Percentiles rank a stretch among this genome's conserved stretches.
Conservation (phyloP, 2,329 filamentous ascomycete genomes). For the Sporothrix mexicana region DNA sequence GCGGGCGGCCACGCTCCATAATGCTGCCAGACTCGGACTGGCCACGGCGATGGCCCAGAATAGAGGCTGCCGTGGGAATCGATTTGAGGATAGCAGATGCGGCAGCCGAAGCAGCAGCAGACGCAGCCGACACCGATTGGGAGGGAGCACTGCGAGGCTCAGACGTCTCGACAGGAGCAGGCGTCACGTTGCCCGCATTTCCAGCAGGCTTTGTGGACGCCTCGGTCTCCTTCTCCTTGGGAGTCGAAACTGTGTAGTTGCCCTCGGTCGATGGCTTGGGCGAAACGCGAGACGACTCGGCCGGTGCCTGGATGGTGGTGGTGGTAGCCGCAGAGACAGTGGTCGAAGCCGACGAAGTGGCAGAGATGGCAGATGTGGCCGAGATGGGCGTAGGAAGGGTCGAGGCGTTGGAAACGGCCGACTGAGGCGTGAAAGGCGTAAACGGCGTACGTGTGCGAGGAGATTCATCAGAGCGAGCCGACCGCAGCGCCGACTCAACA, state of each 20-base stretch:
- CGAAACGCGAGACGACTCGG: slow-evolving; percentile 6
- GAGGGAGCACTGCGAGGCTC: slow-evolving; percentile 19
- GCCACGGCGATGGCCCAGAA: slow-evolving; percentile 55
- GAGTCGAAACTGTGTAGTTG: slow-evolving; percentile 40
- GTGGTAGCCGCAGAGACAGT: slow-evolving; percentile 45
- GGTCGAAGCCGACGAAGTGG: background rate
- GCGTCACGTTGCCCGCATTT: slow-evolving; percentile 30
- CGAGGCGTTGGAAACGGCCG: slow-evolving; percentile 49
- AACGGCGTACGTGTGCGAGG: slow-evolving; percentile 53
- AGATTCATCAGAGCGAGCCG: slow-evolving; percentile 54
- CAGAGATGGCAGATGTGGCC: slow-evolving; percentile 5
- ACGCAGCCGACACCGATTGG: background rate
- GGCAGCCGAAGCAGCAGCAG: background rate
- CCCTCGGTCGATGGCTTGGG: background rate
- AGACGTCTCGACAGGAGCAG: background rate
- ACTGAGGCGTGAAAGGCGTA: slow-evolving; percentile 55
- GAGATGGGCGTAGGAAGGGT: slow-evolving; percentile 58
- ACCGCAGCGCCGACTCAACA: slow-evolving; percentile 49
- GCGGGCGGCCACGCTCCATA: slow-evolving; percentile 66
- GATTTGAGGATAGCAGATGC: slow-evolving; percentile 41
- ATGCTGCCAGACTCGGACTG: slow-evolving; percentile 64
- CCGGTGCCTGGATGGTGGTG: background rate
- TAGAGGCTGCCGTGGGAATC: slow-evolving; percentile 41
- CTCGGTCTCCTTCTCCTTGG: slow-evolving; percentile 40
- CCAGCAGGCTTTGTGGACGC: background rate